Evolutionary conservation across 1,139 yeast species (phyloP).

Genomic region (Pichia sp.): DNA sequence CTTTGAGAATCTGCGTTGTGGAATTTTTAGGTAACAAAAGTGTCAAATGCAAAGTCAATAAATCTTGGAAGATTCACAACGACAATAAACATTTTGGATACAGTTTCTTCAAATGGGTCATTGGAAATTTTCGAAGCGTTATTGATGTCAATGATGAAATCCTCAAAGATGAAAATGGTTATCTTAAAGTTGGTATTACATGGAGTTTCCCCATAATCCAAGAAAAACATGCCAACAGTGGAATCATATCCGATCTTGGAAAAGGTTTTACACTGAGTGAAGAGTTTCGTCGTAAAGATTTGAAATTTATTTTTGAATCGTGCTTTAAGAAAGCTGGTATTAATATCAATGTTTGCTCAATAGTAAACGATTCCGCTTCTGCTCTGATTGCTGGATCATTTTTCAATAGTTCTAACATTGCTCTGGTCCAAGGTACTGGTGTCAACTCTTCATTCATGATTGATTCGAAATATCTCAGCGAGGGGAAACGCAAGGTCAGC

Average conservation of each 20-base stretch:
- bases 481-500: neutral
- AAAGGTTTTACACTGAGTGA: constrained; percentile 43
- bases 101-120: constrained; percentile 6
- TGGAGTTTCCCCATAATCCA: constrained; percentile 54
- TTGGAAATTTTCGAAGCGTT: neutral
- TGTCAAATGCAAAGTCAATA: constrained; percentile 6
- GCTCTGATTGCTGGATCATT: constrained; percentile 27
- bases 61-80: constrained; percentile 10
- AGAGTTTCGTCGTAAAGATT: constrained; percentile 36
- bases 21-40: constrained; percentile 3
- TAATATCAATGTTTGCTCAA: constrained; percentile 20
- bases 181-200: constrained; percentile 12
- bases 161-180: neutral
- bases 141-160: neutral
- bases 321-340: constrained; percentile 19
- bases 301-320: constrained; percentile 36
- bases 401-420: constrained; percentile 22
- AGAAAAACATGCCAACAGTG: constrained; percentile 35
- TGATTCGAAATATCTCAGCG: constrained; percentile 1
- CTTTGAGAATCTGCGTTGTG: constrained; percentile 9
- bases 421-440: constrained; percentile 32
- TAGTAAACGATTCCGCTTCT: constrained; percentile 31
- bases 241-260: constrained; percentile 39
- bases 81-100: constrained; percentile 7
- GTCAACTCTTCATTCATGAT: constrained; percentile 25